phyloP scores from a whole-genome alignment of 345 rosid species.

The Acer yangbiense region DNA sequence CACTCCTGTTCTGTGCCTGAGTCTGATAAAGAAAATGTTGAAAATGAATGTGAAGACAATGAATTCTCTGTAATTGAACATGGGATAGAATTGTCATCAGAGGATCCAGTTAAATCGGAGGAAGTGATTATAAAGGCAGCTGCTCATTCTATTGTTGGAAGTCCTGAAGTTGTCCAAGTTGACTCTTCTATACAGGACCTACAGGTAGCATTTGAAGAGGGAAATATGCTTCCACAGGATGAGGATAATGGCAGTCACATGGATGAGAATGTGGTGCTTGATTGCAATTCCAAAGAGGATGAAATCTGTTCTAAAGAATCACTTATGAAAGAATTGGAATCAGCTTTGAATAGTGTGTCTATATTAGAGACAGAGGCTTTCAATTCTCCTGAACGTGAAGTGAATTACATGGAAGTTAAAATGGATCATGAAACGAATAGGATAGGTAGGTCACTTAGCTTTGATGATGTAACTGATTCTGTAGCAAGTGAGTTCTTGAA shows the following conservation, averaged over 20 bases:
- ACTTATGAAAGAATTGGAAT: conserved; percentile 78
- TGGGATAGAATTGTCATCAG: conserved; percentile 38
- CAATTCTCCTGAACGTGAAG: conserved; percentile 59
- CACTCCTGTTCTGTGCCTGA: conserved; percentile 21
- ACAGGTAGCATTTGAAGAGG: conserved; percentile 36
- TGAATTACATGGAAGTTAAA: conserved; percentile 36
- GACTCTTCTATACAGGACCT: conserved; percentile 20
- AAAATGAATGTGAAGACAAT: conserved; percentile 40
- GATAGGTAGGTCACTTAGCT: conserved; percentile 44
- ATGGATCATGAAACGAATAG: conserved; percentile 30
- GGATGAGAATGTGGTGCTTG: conserved; percentile 31
- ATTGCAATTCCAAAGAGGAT: conserved; percentile 31
- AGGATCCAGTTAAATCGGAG: conserved; percentile 31
- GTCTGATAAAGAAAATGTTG: conserved; percentile 33
- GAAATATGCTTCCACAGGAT: conserved; percentile 25
- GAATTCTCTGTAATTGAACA: conserved; percentile 44
- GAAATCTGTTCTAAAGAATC: conserved; percentile 57
- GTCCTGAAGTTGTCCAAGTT: conserved; percentile 37
- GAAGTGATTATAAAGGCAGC: conserved; percentile 28
- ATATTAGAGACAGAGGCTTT: conserved; percentile 54
- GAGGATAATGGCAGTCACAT: conserved; percentile 22
- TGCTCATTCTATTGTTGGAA: conserved; percentile 27
- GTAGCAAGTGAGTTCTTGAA: conserved; percentile 81
- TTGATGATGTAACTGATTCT: conserved; percentile 59
- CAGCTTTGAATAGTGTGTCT: conserved; percentile 59